These are phyloP conservation scores for Colletotrichum phormii DNA, from an alignment of 2,329 filamentous ascomycete species.

Conservation along the genomic window DNA sequence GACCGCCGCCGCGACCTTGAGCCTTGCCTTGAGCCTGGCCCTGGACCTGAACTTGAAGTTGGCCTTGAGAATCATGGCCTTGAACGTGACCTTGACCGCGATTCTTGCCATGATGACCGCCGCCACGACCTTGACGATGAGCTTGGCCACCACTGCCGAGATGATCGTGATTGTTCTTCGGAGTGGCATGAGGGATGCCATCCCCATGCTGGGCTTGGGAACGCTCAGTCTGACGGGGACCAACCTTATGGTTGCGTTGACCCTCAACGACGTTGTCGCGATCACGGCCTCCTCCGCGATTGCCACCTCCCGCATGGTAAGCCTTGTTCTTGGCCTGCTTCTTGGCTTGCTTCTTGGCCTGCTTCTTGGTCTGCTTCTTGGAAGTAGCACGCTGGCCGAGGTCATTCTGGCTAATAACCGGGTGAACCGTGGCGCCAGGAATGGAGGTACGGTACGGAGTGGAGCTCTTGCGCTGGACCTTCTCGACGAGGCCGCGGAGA, in stretches of 20 bases:
- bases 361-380: not conserved
- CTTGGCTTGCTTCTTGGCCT: too few relatives aligned
- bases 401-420: not conserved
- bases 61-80: too few relatives aligned
- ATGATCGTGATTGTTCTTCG: too few relatives aligned
- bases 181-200: not conserved
- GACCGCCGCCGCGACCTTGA: too few relatives aligned
- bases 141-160: too few relatives aligned
- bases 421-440: not conserved
- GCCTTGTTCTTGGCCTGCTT: not conserved
- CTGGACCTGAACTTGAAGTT: too few relatives aligned
- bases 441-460: not conserved
- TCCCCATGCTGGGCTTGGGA: not conserved
- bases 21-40: too few relatives aligned
- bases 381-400: not conserved
- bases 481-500: not conserved
- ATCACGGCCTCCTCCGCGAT: not conserved
- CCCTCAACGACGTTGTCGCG: too few relatives aligned
- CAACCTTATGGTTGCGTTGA: not conserved
- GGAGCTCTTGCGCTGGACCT: not conserved
- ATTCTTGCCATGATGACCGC: not conserved
- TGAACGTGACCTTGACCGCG: not conserved
- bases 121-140: rapidly evolving
- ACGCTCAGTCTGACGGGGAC: not conserved
- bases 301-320: not conserved